Evolutionary conservation across 139 green algal species (phyloP).

Genomic region (Coccomyxa sp.): DNA sequence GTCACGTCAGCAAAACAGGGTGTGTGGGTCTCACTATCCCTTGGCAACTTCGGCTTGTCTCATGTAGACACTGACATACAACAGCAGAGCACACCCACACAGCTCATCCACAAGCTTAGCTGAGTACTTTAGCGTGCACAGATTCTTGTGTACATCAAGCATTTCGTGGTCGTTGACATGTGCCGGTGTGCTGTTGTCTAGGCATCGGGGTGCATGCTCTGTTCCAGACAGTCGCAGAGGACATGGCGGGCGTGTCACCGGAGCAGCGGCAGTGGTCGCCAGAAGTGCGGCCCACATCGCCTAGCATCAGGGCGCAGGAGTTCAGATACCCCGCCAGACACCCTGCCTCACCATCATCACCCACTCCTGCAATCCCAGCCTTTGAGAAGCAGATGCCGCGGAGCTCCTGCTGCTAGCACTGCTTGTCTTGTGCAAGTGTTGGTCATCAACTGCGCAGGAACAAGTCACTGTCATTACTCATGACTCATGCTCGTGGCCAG

Average conservation of each 20-base stretch:
- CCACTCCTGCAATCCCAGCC: neutral
- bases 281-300: neutral
- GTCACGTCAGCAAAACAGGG: slow-evolving; percentile 19
- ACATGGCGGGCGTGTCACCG: neutral
- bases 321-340: neutral
- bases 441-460: too few relatives aligned
- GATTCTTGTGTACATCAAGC: neutral
- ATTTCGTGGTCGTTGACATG: neutral
- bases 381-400: neutral
- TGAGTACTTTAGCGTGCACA: neutral
- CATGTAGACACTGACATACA: neutral
- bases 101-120: neutral
- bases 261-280: slow-evolving; percentile 1
- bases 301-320: neutral
- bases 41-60: neutral
- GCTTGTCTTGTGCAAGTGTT: too few relatives aligned
- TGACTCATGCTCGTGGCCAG: too few relatives aligned
- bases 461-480: too few relatives aligned
- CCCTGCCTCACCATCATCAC: neutral
- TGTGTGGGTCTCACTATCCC: neutral
- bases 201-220: slow-evolving; percentile 1
- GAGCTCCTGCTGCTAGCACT: slow-evolving; percentile 3
- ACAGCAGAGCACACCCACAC: neutral
- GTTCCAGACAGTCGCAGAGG: slow-evolving; percentile 15
- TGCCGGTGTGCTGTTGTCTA: neutral